Conservation (phyloP, 768 basidiomycete genomes). For the Podaxis rugospora region DNA sequence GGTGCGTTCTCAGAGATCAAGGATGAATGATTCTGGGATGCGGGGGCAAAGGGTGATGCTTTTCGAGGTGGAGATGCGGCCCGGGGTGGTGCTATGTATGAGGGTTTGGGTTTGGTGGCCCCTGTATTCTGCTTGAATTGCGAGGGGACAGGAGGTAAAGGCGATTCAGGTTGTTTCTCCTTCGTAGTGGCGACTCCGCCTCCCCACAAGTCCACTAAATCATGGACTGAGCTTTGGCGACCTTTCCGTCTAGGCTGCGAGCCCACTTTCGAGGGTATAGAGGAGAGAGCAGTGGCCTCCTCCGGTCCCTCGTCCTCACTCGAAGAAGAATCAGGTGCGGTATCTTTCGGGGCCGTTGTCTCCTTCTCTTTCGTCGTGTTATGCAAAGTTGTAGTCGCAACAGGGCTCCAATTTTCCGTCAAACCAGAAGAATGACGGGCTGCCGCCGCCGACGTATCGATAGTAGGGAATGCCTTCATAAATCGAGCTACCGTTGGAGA, state of each 20-base stretch:
- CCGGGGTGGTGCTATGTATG: constrained; percentile 7
- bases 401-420: constrained; percentile 50
- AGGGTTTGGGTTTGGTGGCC: not conserved
- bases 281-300: constrained; percentile 29
- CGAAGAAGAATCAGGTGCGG: constrained; percentile 28
- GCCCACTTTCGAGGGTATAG: constrained; percentile 18
- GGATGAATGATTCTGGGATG: not conserved
- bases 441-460: constrained; percentile 21
- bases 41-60: not conserved
- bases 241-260: constrained; percentile 39
- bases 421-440: constrained; percentile 12
- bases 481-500: constrained; percentile 37
- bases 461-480: constrained; percentile 30
- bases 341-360: constrained; percentile 23
- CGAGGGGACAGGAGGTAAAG: not conserved
- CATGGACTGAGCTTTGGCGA: constrained; percentile 80
- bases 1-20: constrained; percentile 8
- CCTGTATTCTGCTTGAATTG: constrained; percentile 3
- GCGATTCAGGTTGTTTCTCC: constrained; percentile 32
- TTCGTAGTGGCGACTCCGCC: constrained; percentile 39
- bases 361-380: constrained; percentile 9
- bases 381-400: constrained; percentile 18
- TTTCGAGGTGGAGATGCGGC: constrained; percentile 9
- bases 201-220: constrained; percentile 76
- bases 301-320: constrained; percentile 60